Base-by-base conservation (phyloP, 2,329 filamentous ascomycete species). In the Verticillium alfalfae region DNA sequence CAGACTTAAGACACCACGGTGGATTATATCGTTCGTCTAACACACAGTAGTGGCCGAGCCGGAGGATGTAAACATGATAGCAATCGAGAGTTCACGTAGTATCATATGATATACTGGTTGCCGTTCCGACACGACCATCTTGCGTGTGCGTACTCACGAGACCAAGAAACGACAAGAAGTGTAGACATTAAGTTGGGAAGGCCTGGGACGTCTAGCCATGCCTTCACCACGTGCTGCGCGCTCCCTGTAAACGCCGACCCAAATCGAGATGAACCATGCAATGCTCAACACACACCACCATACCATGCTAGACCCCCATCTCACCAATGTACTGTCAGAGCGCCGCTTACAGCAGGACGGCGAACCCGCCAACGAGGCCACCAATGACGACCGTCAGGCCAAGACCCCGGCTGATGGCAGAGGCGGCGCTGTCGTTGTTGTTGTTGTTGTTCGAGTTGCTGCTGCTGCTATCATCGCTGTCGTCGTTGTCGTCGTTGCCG, bases 291-390 rank as follows among this genome's bases (percentile, higher is more conserved):
- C 45, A 22, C 45, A 22, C 45, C 45, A 22, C 45, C n/a, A 12
- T 22, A 52, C 45, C 45, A 52, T 22, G 10, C 45, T 10, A 12
- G 36, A 2, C 9, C 15, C 9, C 39, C 15, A 5, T 52, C 18
- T 52, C 18, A 22, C 45, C 45, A 13, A 37, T 13, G 13, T 37
- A 3, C 36, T 37, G 36, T 37, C 13, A 8, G 22, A 31, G 7
- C 9, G 18, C 54, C 2, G 26, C 54, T 56, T 60, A 60, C 54
- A 56, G 78, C 61, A 80, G 67, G 68, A 78, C 68, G 39, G 76
- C 76, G 62, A 79, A 77, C 15, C 76, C 76, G 56, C 73, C 70
- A 63, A 77, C 75, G 62, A 80, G 66, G 62, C 73, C 71, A 16
- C 71, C 73, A 36, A 79, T 60, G 12, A 80, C 69, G 9, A 78